phyloP scores from a whole-genome alignment of 371 early-diverging fungal genomes.

The Mucor irregularis region DNA sequence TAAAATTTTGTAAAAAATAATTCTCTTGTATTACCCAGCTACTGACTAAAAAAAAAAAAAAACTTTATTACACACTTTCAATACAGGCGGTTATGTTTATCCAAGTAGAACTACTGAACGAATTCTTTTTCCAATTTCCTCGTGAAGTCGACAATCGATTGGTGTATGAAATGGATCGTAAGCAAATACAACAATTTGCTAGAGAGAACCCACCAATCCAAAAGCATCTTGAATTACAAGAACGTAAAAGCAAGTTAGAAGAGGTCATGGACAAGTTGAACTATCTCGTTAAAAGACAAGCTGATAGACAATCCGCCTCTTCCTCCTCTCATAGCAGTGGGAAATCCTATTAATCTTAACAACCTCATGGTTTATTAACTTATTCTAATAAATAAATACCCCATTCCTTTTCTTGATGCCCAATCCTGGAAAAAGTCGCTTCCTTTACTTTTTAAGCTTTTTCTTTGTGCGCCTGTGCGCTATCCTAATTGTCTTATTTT shows the following conservation, averaged over 20 bases:
- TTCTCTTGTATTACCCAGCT: too few relatives aligned
- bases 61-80: neutral
- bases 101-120: constrained; percentile 93
- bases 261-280: constrained; percentile 78
- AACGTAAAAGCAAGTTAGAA: constrained; percentile 84
- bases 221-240: constrained; percentile 83
- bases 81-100: constrained; percentile 90
- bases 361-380: neutral
- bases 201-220: constrained; percentile 85
- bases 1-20: constrained; percentile 15
- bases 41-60: neutral
- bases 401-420: neutral
- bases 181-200: constrained; percentile 85
- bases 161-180: constrained; percentile 71
- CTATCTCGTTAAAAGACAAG: constrained; percentile 65
- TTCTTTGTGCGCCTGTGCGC: too few relatives aligned
- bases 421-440: neutral
- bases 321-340: neutral
- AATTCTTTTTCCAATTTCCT: constrained; percentile 97
- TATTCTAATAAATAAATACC: constrained; percentile 12
- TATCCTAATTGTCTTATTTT: too few relatives aligned
- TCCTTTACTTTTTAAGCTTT: neutral
- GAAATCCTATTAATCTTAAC: neutral
- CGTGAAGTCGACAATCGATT: constrained; percentile 89
- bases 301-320: constrained; percentile 46